A percentile compares a stretch with the other conserved stretches of the same genome.
phyloP scores from a whole-genome alignment of 148 eudicot genomes.

The Fagopyrum tataricum region DNA sequence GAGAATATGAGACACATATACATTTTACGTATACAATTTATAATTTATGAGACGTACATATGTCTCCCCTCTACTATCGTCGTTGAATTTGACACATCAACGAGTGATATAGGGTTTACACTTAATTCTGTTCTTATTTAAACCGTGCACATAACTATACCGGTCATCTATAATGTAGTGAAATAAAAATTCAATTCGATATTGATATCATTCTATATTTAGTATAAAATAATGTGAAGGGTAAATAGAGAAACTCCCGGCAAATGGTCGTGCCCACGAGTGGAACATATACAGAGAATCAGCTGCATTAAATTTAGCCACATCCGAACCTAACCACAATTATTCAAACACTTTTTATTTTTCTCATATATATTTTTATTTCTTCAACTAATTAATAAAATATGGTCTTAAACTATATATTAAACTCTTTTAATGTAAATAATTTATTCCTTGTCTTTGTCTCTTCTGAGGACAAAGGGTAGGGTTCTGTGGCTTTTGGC shows the following conservation, averaged over 20 bases:
- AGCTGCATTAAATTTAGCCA: neutral
- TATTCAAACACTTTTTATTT: neutral
- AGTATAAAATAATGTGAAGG: neutral
- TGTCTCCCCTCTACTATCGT: too few relatives aligned
- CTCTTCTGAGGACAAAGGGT: slow-evolving; percentile 2
- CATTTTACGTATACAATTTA: too few relatives aligned
- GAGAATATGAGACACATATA: too few relatives aligned
- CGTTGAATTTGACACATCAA: too few relatives aligned
- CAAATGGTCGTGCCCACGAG: slow-evolving; percentile 14
- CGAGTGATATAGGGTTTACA: too few relatives aligned
- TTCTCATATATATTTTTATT: neutral
- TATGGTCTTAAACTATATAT: neutral
- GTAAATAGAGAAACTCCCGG: neutral
- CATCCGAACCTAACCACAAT: neutral
- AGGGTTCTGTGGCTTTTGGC: slow-evolving; percentile 9
- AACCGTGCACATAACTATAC: too few relatives aligned
- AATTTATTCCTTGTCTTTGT: neutral
- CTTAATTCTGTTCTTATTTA: too few relatives aligned
- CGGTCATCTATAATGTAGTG: too few relatives aligned
- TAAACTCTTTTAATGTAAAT: neutral
- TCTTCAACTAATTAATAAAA: neutral
- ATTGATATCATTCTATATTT: neutral
- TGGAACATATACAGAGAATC: slow-evolving; percentile 8
- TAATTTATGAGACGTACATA: too few relatives aligned
- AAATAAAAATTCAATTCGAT: neutral